Conservation (phyloP, 371 early-diverging fungal species). For the Mucor velutinosus region DNA sequence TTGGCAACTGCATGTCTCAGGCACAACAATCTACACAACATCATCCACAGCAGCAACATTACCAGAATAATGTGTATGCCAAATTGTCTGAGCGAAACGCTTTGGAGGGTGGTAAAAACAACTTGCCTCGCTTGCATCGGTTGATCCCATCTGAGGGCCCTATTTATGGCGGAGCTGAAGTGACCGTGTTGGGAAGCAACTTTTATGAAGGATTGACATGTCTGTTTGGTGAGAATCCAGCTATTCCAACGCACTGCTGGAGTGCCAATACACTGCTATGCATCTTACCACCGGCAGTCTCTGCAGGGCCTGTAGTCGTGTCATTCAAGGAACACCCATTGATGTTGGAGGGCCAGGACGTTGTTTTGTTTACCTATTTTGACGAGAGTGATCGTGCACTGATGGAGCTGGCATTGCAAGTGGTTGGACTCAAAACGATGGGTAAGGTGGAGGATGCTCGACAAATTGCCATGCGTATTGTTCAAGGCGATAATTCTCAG, state of each 20-base stretch:
- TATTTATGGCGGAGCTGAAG: constrained; percentile 71
- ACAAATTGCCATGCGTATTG: constrained; percentile 66
- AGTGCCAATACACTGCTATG: constrained; percentile 68
- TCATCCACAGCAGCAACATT: constrained; percentile 26
- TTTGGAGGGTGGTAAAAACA: constrained; percentile 23
- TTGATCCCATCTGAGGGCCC: constrained; percentile 74
- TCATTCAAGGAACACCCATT: constrained; percentile 58
- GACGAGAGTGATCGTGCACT: constrained; percentile 77
- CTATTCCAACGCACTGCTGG: constrained; percentile 66
- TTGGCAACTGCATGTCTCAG: not conserved
- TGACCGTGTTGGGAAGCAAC: constrained; percentile 70
- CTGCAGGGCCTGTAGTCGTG: constrained; percentile 73
- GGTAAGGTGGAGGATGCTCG: constrained; percentile 65
- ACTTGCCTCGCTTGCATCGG: constrained; percentile 49
- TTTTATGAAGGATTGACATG: constrained; percentile 70
- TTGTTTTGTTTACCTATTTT: constrained; percentile 57
- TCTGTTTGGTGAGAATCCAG: constrained; percentile 69
- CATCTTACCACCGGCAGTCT: constrained; percentile 68
- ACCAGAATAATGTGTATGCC: constrained; percentile 32
- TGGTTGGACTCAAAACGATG: constrained; percentile 71
- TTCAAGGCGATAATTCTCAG: constrained; percentile 54
- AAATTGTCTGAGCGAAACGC: constrained; percentile 38
- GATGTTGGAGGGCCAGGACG: constrained; percentile 54
- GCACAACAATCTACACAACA: constrained; percentile 3
- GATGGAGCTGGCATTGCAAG: constrained; percentile 77